Conservation (phyloP, 164 flowering plant species). For the Cinnamomum chago region DNA sequence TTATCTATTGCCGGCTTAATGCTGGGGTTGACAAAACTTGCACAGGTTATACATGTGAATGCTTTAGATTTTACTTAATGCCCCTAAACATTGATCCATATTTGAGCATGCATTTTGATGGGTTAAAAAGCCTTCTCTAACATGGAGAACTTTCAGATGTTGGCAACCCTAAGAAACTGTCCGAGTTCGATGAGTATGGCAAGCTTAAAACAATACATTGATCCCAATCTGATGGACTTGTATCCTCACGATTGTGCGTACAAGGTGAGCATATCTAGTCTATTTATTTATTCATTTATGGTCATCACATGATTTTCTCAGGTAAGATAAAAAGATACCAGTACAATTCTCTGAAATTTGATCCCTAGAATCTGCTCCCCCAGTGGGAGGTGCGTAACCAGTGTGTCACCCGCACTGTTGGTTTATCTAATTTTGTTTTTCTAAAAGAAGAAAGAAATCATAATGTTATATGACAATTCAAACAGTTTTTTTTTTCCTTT, state of each 20-base stretch:
- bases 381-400: too few species aligned
- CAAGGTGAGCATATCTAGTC: conserved; percentile 48
- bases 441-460: too few species aligned
- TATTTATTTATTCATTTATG: not conserved
- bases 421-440: too few species aligned
- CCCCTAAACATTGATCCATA: not conserved
- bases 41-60: not conserved
- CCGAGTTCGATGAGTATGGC: conserved; percentile 76
- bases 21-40: not conserved
- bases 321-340: too few species aligned
- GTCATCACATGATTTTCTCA: too few species aligned
- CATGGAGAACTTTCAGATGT: conserved; percentile 55
- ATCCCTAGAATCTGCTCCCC: too few species aligned
- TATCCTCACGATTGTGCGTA: conserved; percentile 89
- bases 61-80: not conserved
- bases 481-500: too few species aligned
- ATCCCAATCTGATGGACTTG: conserved; percentile 79
- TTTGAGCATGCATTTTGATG: not conserved
- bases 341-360: too few species aligned
- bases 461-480: too few species aligned
- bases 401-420: too few species aligned
- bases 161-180: conserved; percentile 63
- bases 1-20: not conserved
- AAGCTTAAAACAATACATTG: conserved; percentile 73
- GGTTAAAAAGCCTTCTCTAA: conserved; percentile 4